Evolutionary conservation across 306 rosid species (phyloP).

Genomic region (Datisca glomerata): DNA sequence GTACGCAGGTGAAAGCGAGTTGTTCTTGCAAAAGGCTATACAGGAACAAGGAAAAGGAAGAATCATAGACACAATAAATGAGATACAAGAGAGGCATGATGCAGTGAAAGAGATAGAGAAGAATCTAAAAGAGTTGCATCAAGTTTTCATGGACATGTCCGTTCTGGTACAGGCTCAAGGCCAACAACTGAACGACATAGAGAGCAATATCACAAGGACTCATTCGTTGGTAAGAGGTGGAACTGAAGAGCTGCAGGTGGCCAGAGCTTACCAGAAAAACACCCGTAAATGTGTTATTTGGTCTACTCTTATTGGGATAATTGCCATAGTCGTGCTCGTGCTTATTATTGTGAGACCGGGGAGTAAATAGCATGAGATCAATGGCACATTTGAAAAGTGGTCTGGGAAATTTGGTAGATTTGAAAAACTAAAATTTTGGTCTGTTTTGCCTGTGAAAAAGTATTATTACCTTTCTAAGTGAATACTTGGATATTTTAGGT

Average conservation of each 20-base stretch:
- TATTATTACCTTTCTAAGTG: too few species aligned
- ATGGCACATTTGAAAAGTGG: too few species aligned
- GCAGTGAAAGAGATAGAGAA: slow-evolving; percentile 65
- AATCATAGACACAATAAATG: slow-evolving; percentile 50
- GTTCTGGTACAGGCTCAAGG: slow-evolving; percentile 67
- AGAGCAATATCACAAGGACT: slow-evolving; percentile 54
- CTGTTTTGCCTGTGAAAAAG: too few species aligned
- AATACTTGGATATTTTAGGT: too few species aligned
- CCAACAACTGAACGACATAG: slow-evolving; percentile 61
- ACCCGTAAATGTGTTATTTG: slow-evolving; percentile 40
- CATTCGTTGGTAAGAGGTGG: slow-evolving; percentile 45
- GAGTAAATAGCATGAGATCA: too few species aligned
- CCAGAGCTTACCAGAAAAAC: slow-evolving; percentile 38
- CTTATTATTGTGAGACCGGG: slow-evolving; percentile 32
- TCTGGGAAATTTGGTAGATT: too few species aligned
- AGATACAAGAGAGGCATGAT: slow-evolving; percentile 75
- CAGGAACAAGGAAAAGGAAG: slow-evolving; percentile 61
- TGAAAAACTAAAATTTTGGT: too few species aligned
- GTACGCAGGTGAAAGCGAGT: slow-evolving; percentile 79
- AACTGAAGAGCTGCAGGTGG: slow-evolving; percentile 32
- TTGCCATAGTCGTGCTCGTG: slow-evolving; percentile 33
- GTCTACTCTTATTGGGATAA: slow-evolving; percentile 35
- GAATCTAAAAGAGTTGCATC: slow-evolving; percentile 65
- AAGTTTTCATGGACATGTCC: slow-evolving; percentile 79
- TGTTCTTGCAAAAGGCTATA: slow-evolving; percentile 58